Conservation (phyloP, 768 basidiomycete genomes). For the Cyathus striatus region DNA sequence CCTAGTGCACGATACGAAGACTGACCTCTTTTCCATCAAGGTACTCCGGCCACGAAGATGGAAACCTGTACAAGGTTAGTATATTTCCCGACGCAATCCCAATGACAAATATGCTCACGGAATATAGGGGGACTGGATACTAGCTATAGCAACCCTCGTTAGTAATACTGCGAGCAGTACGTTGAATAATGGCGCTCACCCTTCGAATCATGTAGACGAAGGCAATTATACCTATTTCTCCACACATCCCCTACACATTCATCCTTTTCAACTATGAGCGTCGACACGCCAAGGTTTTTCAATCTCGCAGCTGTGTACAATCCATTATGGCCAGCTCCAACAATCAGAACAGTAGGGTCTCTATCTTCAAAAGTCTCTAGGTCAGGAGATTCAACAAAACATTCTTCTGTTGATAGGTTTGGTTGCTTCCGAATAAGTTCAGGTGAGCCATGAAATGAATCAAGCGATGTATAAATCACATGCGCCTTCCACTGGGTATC, state of each 20-base stretch:
- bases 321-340: conserved; percentile 61
- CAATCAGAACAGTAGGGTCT: conserved; percentile 48
- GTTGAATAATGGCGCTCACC: conserved; percentile 28
- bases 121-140: conserved; percentile 40
- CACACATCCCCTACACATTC: too few relatives aligned
- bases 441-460: neutral
- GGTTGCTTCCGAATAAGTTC: too few relatives aligned
- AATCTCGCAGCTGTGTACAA: conserved; percentile 58
- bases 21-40: conserved; percentile 21
- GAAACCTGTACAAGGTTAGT: too few relatives aligned
- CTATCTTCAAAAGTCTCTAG: too few relatives aligned
- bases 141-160: conserved; percentile 17
- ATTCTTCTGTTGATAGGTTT: too few relatives aligned
- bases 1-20: too few relatives aligned
- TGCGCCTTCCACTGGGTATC: neutral
- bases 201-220: conserved; percentile 51
- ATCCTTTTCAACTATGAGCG: conserved; percentile 56
- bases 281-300: conserved; percentile 45
- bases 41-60: conserved; percentile 24
- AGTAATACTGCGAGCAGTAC: neutral
- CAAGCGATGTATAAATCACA: neutral
- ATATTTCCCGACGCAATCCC: too few relatives aligned
- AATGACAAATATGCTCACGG: too few relatives aligned
- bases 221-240: conserved; percentile 53
- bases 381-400: too few relatives aligned